Conservation (phyloP, 495 filamentous ascomycete genomes). For the Aspergillus mulundensis region DNA sequence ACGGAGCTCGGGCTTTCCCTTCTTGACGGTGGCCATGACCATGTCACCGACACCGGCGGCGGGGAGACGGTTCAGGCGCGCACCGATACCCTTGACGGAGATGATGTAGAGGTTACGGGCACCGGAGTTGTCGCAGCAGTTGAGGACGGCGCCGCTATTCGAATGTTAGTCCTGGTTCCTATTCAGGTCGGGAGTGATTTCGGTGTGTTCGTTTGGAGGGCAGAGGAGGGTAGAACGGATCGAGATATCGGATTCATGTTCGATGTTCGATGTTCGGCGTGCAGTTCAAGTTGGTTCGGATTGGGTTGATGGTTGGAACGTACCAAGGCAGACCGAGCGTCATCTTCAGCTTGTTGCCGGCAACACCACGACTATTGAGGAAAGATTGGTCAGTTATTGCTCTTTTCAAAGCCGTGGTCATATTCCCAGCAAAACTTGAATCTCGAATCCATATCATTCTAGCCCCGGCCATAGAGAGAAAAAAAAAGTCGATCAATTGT, state of each 20-base stretch:
- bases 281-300: neutral
- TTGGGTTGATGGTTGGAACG: slow-evolving; percentile 41
- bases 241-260: neutral
- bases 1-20: slow-evolving; percentile 98
- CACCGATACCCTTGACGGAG: slow-evolving; percentile 98
- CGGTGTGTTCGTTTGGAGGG: neutral
- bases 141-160: slow-evolving; percentile 87
- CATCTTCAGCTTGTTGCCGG: slow-evolving; percentile 99
- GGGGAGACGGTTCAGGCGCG: slow-evolving; percentile 95
- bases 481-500: neutral
- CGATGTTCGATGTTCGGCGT: slow-evolving; percentile 1
- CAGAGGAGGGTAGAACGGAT: neutral
- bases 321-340: slow-evolving; percentile 99
- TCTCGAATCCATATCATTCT: neutral
- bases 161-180: slow-evolving; percentile 22
- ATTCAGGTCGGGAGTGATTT: neutral
- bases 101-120: slow-evolving; percentile 99
- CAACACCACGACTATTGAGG: slow-evolving; percentile 66
- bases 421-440: neutral
- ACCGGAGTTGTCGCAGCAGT: slow-evolving; percentile 97
- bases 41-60: slow-evolving; percentile 98
- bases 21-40: slow-evolving; percentile 99
- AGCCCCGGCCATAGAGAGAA: neutral
- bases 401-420: neutral
- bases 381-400: slow-evolving; percentile 26